phyloP scores from a whole-genome alignment of 2,329 filamentous ascomycete genomes.

The Aspergillus sp. region DNA sequence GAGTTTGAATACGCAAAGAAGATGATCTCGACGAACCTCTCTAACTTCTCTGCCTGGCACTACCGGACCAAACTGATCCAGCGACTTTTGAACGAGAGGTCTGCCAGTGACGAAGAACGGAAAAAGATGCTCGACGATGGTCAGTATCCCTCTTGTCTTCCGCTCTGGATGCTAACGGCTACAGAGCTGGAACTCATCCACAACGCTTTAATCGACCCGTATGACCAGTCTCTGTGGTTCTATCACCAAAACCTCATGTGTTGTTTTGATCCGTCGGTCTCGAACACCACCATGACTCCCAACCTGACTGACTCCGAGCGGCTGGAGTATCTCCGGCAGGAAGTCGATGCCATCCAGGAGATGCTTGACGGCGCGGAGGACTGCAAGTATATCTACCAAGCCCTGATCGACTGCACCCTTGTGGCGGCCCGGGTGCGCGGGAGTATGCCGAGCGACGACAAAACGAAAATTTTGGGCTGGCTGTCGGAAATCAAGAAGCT shows the following conservation, averaged over 20 bases:
- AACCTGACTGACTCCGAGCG: conserved; percentile 54
- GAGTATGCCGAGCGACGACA: conserved; percentile 35
- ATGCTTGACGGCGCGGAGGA: conserved; percentile 57
- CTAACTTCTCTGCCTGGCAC: conserved; percentile 97
- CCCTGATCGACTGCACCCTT: conserved; percentile 64
- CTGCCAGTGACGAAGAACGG: conserved; percentile 54
- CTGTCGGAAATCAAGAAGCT: conserved; percentile 56
- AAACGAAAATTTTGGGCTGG: conserved; percentile 46
- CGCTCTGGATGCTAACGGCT: conserved; percentile 3
- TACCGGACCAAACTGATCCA: conserved; percentile 77
- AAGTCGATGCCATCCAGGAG: conserved; percentile 65
- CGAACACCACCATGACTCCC: conserved; percentile 52
- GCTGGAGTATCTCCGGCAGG: conserved; percentile 54
- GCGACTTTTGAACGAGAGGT: conserved; percentile 60
- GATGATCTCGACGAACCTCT: conserved; percentile 77
- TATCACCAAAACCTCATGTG: conserved; percentile 85
- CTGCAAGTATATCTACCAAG: conserved; percentile 85
- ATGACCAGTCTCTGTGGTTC: conserved; percentile 94
- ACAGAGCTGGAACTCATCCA: conserved; percentile 66
- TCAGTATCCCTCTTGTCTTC: conserved; percentile 23
- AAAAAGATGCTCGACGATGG: conserved; percentile 62
- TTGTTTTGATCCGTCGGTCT: conserved; percentile 47
- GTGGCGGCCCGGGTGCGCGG: conserved; percentile 45
- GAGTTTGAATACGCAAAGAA: conserved; percentile 87
- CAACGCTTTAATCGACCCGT: conserved; percentile 74